phyloP scores from a whole-genome alignment of 2,329 filamentous ascomycete genomes.

The Beauveria scarabaeidicola region DNA sequence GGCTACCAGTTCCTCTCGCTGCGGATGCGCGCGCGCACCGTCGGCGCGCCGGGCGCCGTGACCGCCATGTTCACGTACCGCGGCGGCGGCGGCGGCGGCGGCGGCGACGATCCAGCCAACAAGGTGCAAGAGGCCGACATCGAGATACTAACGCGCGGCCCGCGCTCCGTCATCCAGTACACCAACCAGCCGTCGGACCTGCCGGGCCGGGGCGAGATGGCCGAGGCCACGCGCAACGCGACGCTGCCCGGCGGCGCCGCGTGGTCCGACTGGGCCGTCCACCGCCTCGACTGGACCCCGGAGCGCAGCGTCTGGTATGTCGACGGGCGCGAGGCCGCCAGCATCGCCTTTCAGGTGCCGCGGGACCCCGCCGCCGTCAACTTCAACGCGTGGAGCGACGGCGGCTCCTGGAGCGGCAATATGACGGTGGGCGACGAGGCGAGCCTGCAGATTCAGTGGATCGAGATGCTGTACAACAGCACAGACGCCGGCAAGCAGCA shows the following conservation, averaged over 20 bases:
- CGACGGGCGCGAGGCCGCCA: slow-evolving; percentile 38
- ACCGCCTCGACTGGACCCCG: slow-evolving; percentile 53
- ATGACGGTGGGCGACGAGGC: slow-evolving; percentile 44
- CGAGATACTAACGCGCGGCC: slow-evolving; percentile 42
- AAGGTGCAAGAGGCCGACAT: slow-evolving; percentile 44
- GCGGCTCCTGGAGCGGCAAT: slow-evolving; percentile 50
- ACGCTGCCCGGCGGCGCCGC: slow-evolving; percentile 33
- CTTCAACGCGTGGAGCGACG: slow-evolving; percentile 54
- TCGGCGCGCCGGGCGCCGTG: slow-evolving; percentile 39
- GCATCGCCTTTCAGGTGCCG: slow-evolving; percentile 48
- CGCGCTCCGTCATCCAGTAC: slow-evolving; percentile 39
- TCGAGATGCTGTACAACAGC: slow-evolving; percentile 49
- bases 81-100: slow-evolving; percentile 22
- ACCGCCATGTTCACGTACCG: slow-evolving; percentile 47
- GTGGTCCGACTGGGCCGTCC: slow-evolving; percentile 50
- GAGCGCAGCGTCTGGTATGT: slow-evolving; percentile 45
- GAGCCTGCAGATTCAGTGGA: slow-evolving; percentile 53
- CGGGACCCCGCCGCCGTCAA: slow-evolving; percentile 42
- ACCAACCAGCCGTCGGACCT: slow-evolving; percentile 52
- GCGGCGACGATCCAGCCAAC: slow-evolving; percentile 24
- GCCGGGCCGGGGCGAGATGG: slow-evolving; percentile 33
- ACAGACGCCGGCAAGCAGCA: slow-evolving; percentile 24
- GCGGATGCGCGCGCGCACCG: slow-evolving; percentile 43
- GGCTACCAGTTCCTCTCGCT: slow-evolving; percentile 27
- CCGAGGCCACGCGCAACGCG: slow-evolving; percentile 38